Conservation (phyloP, 2,329 filamentous ascomycete species). For the Rugonectria rugulosa region DNA sequence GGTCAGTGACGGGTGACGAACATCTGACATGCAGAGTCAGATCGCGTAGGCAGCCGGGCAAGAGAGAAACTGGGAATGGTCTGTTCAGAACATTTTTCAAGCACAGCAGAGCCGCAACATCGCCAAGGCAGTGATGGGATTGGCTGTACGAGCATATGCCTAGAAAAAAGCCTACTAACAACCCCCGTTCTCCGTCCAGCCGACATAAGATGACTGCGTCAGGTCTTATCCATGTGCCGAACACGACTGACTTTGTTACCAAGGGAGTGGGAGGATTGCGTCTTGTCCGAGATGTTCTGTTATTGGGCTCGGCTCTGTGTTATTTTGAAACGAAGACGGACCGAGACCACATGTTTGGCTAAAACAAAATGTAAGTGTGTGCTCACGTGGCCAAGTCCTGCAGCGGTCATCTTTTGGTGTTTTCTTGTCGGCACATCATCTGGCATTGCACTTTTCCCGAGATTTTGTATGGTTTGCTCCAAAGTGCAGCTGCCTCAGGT, state of each 20-base stretch:
- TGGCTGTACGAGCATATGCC: neutral
- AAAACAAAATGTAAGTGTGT: neutral
- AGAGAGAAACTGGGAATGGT: neutral
- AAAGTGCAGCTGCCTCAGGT: neutral
- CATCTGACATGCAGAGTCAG: conserved; percentile 23
- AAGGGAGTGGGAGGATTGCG: neutral
- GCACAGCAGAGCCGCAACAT: conserved; percentile 16
- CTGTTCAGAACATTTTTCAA: conserved; percentile 1
- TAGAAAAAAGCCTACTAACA: neutral
- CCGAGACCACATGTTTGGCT: neutral
- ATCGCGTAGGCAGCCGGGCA: conserved; percentile 14
- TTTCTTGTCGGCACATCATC: neutral
- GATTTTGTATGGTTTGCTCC: neutral
- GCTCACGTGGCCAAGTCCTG: neutral
- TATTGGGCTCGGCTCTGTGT: neutral
- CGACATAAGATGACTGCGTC: too few relatives aligned
- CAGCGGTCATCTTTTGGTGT: neutral
- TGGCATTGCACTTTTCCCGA: neutral
- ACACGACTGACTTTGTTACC: neutral
- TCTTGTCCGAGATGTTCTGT: neutral
- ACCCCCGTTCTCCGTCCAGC: conserved; percentile 2
- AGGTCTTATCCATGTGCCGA: too few relatives aligned
- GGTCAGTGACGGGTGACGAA: conserved; percentile 1
- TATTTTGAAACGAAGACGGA: neutral
- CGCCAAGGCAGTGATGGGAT: neutral